Base-by-base conservation (phyloP, 2,329 filamentous ascomycete genomes). In the Penicillium glabrum region DNA sequence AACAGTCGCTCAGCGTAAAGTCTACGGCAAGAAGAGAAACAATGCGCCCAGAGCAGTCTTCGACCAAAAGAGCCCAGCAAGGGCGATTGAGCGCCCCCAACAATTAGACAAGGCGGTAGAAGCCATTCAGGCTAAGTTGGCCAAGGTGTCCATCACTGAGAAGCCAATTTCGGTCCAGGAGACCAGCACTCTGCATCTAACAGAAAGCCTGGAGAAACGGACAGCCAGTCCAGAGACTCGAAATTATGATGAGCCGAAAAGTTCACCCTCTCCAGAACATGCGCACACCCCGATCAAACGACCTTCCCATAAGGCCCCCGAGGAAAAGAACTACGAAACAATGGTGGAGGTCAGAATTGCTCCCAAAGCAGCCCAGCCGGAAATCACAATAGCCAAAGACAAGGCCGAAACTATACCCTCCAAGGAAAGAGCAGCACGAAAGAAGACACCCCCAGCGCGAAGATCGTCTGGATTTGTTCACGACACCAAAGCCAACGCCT, bases 41-140 rank as follows among this genome's bases (percentile, higher is more conserved):
- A 69, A 75, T 59, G 69, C 72, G 3, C 68, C 74, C 0, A 62
- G 68, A n/a, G 72, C 73, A 3, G 72, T 75, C 1, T 69, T 75
- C 16, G 72, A 72, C 14, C 61, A 73, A 19, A 61, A 61, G 26
- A 72, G 72, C 49, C 69, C 68, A 11, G 54, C 53, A 5, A 68
- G 61, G 43, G 44, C 14, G 3, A 11, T 51, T 26, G 9, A 6
- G 1, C 37, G 4, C 11, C 45, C 48, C 24, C 45, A 43, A 54
- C 57, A 51, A 11, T 23, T 51, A 4, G 52, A 55, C 3, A 60
- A 64, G 29, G 46, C 56, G 1, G 57, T 72, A 29, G 66, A 71
- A 37, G 56, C 47, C 6, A 61, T 69, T 10, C 58, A 69, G 53
- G 44, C 53, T 4, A 72, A 69, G 52, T 27, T 75, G 48, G 68